Evolutionary conservation across 345 rosid species (phyloP).

Genomic region (Laguncularia racemosa): DNA sequence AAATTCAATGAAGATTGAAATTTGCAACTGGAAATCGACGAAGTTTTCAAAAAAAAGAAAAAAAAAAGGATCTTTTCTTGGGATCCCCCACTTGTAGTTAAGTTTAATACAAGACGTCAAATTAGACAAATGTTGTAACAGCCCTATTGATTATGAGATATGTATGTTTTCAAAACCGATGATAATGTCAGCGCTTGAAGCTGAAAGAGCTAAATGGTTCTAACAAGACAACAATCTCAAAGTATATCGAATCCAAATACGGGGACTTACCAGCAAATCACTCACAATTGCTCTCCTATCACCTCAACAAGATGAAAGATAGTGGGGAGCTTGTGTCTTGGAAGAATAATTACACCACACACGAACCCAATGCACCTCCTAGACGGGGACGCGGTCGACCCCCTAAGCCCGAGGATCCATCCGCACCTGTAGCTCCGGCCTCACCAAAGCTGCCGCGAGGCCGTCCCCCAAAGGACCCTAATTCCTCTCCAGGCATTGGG

Average conservation of each 20-base stretch:
- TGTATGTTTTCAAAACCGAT: conserved; percentile 21
- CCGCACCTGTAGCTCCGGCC: not conserved
- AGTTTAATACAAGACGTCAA: not conserved
- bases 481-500: conserved; percentile 1
- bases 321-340: conserved; percentile 43
- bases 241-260: conserved; percentile 52
- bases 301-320: conserved; percentile 58
- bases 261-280: conserved; percentile 49
- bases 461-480: conserved; percentile 7
- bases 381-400: conserved; percentile 76
- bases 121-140: not conserved
- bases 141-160: not conserved
- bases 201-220: conserved; percentile 52
- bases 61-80: no score
- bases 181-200: conserved; percentile 48
- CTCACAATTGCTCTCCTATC: conserved; percentile 32
- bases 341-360: conserved; percentile 54
- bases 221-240: conserved; percentile 57
- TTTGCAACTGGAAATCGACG: no score
- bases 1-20: no score
- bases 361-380: conserved; percentile 50
- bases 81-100: not conserved
- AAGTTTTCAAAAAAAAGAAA: no score
- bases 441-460: not conserved
- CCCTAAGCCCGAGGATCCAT: conserved; percentile 44